Evolutionary conservation across 2,329 filamentous ascomycete genomes (phyloP), one percentile per base, ranked within the genome.

Genomic region (Emergomyces pasteurianus): DNA sequence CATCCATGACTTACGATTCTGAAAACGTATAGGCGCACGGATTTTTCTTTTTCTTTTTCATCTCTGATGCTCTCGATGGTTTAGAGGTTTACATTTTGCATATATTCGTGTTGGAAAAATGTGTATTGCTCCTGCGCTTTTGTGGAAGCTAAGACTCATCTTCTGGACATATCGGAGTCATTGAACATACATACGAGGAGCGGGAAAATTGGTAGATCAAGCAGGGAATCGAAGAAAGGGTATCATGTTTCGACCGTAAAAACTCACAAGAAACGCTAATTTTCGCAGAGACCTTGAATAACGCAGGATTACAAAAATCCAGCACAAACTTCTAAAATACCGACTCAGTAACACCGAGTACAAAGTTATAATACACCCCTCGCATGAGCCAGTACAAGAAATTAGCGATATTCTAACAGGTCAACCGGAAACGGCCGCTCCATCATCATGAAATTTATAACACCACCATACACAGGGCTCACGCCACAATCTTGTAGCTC

Each of bases 401-500:
- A 34, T 21, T 7, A 18, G 14, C 2, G 36, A 10, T 36, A 18
- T 1, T n/a, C 31, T 6, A 40, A 59, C 2, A 9, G 46, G 2
- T n/a, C 14, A 31, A 8, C 21, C 16, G n/a, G n/a, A 46, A 57
- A 43, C 38, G 28, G 38, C 40, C 40, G 16, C 9, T n/a, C 38
- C 34, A 34, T 34, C 23, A 57, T 34, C 10, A 46, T 12, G 5
- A 16, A 57, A 16, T n/a, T 21, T 28, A 31, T 16, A 31, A 46
- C 8, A 46, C 8, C 26, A 34, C 16, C 6, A 31, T 12, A 23
- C 26, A 6, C 52, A 31, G 7, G 21, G 23, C 23, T 42, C 60
- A 56, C 26, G 58, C 46, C 6, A 68, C 58, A 61, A 78, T 73
- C 71, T 82, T 84, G 75, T 91, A 92, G 75, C 85, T 88, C 46